Evolutionary conservation across 2,329 filamentous ascomycete species (phyloP).

Genomic region (Phialophora tarda): DNA sequence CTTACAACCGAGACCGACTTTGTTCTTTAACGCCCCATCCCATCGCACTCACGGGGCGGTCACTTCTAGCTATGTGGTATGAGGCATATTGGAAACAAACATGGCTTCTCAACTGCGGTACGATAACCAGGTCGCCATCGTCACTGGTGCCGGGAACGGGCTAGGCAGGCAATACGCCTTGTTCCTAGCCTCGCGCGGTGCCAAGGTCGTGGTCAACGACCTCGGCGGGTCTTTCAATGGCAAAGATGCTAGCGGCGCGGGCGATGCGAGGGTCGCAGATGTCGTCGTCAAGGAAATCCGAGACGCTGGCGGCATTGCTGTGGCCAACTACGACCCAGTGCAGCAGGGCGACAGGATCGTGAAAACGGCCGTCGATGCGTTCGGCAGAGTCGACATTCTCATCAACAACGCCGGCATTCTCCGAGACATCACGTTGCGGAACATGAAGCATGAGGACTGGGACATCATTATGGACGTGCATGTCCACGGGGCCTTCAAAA

Average conservation of each 20-base stretch:
- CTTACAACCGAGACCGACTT: background rate
- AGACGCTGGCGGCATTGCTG: conserved; percentile 87
- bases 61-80: background rate
- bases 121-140: conserved; percentile 85
- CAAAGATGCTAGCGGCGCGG: conserved; percentile 83
- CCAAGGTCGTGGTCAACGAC: conserved; percentile 95
- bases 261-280: conserved; percentile 63
- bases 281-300: conserved; percentile 61
- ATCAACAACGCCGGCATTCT: conserved; percentile 54
- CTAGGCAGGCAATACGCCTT: conserved; percentile 79
- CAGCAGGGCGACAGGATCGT: conserved; percentile 85
- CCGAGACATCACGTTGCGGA: conserved; percentile 94
- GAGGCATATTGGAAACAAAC: background rate
- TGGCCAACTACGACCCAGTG: conserved; percentile 86
- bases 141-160: conserved; percentile 83
- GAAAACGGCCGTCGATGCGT: conserved; percentile 33
- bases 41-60: background rate
- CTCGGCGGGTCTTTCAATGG: conserved; percentile 90
- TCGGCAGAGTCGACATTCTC: conserved; percentile 34
- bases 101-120: conserved; percentile 75
- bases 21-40: conserved; percentile 5
- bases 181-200: conserved; percentile 90
- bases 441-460: conserved; percentile 96
- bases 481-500: conserved; percentile 92
- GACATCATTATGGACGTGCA: conserved; percentile 92